phyloP scores from a whole-genome alignment of 805 yeast species.

The Scheffersomyces amazonensis region DNA sequence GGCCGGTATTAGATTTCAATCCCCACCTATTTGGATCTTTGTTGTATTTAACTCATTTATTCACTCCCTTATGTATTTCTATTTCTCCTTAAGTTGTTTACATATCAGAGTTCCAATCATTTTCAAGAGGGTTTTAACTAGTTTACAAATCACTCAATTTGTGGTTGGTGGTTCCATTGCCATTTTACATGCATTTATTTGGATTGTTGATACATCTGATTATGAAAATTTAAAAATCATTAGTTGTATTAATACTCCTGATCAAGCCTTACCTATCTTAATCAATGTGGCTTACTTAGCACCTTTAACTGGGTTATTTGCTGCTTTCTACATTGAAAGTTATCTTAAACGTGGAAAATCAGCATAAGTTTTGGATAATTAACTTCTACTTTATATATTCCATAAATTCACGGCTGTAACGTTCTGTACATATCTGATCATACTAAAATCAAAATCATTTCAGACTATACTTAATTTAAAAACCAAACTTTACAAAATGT shows the following conservation, averaged over 20 bases:
- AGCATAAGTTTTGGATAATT: too few species aligned
- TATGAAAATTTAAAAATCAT: slow-evolving; percentile 24
- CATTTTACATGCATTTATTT: slow-evolving; percentile 58
- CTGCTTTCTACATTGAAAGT: slow-evolving; percentile 61
- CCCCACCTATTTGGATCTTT: slow-evolving; percentile 80
- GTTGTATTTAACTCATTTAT: slow-evolving; percentile 78
- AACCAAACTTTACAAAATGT: too few species aligned
- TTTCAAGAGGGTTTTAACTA: slow-evolving; percentile 58
- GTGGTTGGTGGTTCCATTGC: slow-evolving; percentile 68
- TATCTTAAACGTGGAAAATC: slow-evolving; percentile 35
- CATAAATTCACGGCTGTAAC: too few species aligned
- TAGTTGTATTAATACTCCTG: slow-evolving; percentile 54
- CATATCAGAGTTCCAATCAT: slow-evolving; percentile 54
- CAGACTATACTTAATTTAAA: too few species aligned
- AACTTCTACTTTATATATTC: too few species aligned
- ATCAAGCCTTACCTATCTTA: slow-evolving; percentile 59
- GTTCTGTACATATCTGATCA: too few species aligned
- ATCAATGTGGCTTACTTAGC: slow-evolving; percentile 64
- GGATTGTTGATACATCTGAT: slow-evolving; percentile 49
- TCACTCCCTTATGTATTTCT: slow-evolving; percentile 72
- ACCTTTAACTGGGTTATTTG: slow-evolving; percentile 66
- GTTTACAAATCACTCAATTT: slow-evolving; percentile 68
- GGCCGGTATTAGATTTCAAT: slow-evolving; percentile 67
- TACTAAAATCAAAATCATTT: too few species aligned
- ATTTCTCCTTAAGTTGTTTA: slow-evolving; percentile 60